Base-by-base conservation (phyloP, 1,139 yeast species). In the Saccharomycopsis hybrid region DNA sequence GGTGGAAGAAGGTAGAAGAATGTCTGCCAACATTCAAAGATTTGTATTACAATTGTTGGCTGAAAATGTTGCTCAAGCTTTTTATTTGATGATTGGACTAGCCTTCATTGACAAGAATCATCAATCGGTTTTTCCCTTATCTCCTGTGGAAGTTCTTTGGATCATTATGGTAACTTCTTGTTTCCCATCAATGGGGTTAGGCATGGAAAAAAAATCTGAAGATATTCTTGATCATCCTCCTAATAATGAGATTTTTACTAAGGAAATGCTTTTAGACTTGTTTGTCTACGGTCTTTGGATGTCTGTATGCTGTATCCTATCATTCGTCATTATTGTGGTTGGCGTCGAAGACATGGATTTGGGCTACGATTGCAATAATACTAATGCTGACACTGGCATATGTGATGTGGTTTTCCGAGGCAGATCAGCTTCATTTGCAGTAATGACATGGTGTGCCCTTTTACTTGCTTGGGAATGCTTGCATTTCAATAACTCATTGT, bases 381-480 rank as follows among this genome's bases (percentile, higher is more conserved):
- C 63, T 8, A 71, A 67, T 56, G 65, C 65, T 8, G 50, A 72
- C 65, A 2, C 46, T 68, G 1, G 65, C 2, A 46, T 68, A 1
- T 89, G 96, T 68, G 62, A 68, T 45, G 69, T 74, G 57, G 96
- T 89, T 4, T 87, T 82, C 69, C 72, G 78, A 60, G 90, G 90
- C 2, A 79, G 97, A 63, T 80, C 96, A 1, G 78, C 86, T 3
- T 76, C 94, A 0, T 89, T 89, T 69, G 87, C 85, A 2, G 79
- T 82, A 4, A 82, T 89, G 83, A 88, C 96, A 1, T 89, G 96
- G 96, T 79, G 94, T 69, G 85, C 95, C 3, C 74, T 89, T 55
- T 67, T 89, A 30, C 71, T 87, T 52, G 96, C 96, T 1, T 88
- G 95, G 95, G 96, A 88, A 67, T 89, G 90, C 61, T 75, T 87